Conservation (phyloP, 2,329 filamentous ascomycete species). For the Fusarium fujikuroi region DNA sequence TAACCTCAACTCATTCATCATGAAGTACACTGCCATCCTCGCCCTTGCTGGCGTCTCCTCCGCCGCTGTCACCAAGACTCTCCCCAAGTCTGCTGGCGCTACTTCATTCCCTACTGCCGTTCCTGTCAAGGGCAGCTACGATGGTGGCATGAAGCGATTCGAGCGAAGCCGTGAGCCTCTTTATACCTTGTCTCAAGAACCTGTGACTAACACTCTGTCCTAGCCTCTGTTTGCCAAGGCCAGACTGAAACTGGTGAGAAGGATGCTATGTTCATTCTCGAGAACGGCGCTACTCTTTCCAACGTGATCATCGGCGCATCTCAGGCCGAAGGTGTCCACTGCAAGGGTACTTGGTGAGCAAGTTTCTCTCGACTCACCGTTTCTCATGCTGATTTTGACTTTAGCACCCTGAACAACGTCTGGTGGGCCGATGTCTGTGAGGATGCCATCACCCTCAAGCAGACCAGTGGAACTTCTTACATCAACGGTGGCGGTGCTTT, state of each 20-base stretch:
- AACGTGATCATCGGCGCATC: constrained; percentile 66
- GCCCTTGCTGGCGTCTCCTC: constrained; percentile 33
- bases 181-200: too few relatives aligned
- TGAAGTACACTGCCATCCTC: constrained; percentile 36
- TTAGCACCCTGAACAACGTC: constrained; percentile 50
- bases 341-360: constrained; percentile 54
- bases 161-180: constrained; percentile 28
- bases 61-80: constrained; percentile 36
- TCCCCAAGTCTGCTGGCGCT: constrained; percentile 32
- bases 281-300: constrained; percentile 60
- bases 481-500: constrained; percentile 48
- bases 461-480: constrained; percentile 53
- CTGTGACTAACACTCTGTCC: not conserved
- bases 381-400: not conserved
- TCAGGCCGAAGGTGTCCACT: constrained; percentile 63
- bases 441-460: constrained; percentile 51
- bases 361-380: not conserved
- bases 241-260: constrained; percentile 42
- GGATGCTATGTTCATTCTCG: constrained; percentile 62
- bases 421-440: constrained; percentile 55
- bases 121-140: constrained; percentile 33
- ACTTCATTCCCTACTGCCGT: constrained; percentile 36
- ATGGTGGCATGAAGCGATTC: constrained; percentile 39
- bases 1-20: not conserved
- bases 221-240: constrained; percentile 41